Percentiles rank a stretch among this genome's conserved stretches.
These are phyloP conservation scores for Rhexocercosporidium sp. DNA, from an alignment of 2,329 filamentous ascomycete species.

Conservation along the genomic window DNA sequence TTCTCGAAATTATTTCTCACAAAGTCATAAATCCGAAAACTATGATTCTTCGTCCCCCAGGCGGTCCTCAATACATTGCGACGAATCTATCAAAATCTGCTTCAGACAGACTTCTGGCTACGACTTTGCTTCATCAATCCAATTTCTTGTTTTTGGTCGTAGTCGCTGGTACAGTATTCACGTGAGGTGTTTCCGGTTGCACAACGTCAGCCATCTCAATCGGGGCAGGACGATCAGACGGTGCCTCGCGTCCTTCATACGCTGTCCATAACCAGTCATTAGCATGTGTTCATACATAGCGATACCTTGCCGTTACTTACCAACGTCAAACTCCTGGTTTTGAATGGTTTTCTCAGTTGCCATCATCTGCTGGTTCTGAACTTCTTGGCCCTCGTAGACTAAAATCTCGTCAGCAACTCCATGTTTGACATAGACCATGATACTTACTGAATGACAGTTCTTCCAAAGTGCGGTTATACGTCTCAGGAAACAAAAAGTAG, in stretches of 20 bases:
- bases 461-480: slow-evolving; percentile 49
- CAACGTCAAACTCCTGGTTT: neutral
- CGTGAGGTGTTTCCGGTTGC: neutral
- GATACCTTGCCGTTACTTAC: neutral
- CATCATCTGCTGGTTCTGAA: slow-evolving; percentile 32
- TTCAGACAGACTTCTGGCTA: no score
- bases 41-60: no score
- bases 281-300: neutral
- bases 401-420: neutral
- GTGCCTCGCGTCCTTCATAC: slow-evolving; percentile 37
- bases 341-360: slow-evolving; percentile 46
- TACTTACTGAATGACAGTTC: slow-evolving; percentile 51
- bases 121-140: no score
- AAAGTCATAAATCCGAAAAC: no score
- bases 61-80: no score
- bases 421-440: neutral
- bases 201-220: neutral
- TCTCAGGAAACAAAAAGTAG: slow-evolving; percentile 53
- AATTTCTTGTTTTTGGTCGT: no score
- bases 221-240: neutral
- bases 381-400: slow-evolving; percentile 41
- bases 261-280: no score
- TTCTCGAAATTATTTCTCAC: no score
- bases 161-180: neutral
- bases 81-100: no score